Evolutionary conservation across 2,329 filamentous ascomycete species (phyloP).

Genomic region (Penicillium vulpinum): DNA sequence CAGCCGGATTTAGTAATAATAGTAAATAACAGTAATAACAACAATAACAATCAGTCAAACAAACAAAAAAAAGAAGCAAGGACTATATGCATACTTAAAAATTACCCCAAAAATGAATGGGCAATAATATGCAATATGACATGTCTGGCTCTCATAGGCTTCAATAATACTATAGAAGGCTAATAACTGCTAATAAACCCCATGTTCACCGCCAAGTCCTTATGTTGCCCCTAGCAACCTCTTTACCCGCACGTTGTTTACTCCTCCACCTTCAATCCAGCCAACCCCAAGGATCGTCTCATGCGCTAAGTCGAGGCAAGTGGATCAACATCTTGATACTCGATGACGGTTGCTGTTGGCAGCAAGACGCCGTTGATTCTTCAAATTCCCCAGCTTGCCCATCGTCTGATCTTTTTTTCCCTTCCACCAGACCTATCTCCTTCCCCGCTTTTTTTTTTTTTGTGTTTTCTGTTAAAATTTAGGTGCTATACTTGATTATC

Average conservation of each 20-base stretch:
- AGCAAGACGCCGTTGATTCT: slow-evolving; percentile 18
- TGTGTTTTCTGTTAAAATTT: slow-evolving; percentile 4
- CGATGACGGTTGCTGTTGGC: slow-evolving; percentile 29
- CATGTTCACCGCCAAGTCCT: slow-evolving; percentile 25
- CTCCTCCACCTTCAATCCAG: slow-evolving; percentile 26
- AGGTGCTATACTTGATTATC: slow-evolving; percentile 1
- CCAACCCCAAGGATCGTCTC: slow-evolving; percentile 29
- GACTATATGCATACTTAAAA: not conserved
- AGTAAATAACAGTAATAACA: not conserved
- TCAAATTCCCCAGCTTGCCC: slow-evolving; percentile 30
- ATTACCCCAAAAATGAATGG: not conserved
- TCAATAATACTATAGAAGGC: not conserved
- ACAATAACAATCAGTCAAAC: not conserved
- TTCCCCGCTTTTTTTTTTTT: slow-evolving; percentile 8
- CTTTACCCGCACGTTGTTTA: slow-evolving; percentile 35
- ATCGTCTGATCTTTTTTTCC: slow-evolving; percentile 17
- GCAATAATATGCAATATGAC: slow-evolving; percentile 12
- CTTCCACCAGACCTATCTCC: slow-evolving; percentile 8
- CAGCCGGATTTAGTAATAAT: not conserved
- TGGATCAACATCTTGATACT: slow-evolving; percentile 23
- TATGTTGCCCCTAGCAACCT: slow-evolving; percentile 37
- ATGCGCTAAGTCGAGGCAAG: slow-evolving; percentile 19
- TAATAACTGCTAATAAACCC: slow-evolving; percentile 4
- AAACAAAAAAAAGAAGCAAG: slow-evolving; percentile 5
- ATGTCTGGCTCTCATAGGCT: not conserved